phyloP scores from a whole-genome alignment of 129 eudicot species.

The Arctium minus region DNA sequence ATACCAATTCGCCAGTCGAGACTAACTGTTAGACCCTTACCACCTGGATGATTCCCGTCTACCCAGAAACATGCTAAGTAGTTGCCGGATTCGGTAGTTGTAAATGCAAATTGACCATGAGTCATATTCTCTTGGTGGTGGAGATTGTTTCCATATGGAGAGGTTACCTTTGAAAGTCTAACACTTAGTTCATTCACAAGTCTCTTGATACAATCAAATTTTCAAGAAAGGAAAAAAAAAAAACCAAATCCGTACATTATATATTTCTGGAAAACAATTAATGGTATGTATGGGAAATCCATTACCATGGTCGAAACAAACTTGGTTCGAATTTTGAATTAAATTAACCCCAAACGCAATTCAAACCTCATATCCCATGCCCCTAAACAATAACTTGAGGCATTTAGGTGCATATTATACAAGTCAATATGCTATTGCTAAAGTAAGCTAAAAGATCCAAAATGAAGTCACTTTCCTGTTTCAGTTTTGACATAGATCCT shows the following conservation, averaged over 20 bases:
- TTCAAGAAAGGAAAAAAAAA: background rate
- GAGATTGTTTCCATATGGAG: conserved; percentile 79
- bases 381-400: background rate
- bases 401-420: background rate
- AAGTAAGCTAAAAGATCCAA: background rate
- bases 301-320: background rate
- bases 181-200: conserved; percentile 10
- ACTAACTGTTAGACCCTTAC: conserved; percentile 47
- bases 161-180: conserved; percentile 60
- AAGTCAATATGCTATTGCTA: background rate
- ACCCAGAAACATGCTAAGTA: conserved; percentile 83
- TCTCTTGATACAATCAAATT: background rate
- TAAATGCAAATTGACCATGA: conserved; percentile 88
- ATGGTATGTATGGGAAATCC: background rate
- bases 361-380: background rate
- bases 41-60: conserved; percentile 41
- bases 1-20: conserved; percentile 90
- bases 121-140: conserved; percentile 77
- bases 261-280: background rate
- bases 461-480: background rate
- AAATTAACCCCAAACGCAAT: background rate
- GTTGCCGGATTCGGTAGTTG: conserved; percentile 74
- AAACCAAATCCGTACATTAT: background rate
- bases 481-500: background rate
- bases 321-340: background rate